These are phyloP conservation scores for Ascobolus immersus DNA, from an alignment of 495 filamentous ascomycete species.

Conservation along the genomic window DNA sequence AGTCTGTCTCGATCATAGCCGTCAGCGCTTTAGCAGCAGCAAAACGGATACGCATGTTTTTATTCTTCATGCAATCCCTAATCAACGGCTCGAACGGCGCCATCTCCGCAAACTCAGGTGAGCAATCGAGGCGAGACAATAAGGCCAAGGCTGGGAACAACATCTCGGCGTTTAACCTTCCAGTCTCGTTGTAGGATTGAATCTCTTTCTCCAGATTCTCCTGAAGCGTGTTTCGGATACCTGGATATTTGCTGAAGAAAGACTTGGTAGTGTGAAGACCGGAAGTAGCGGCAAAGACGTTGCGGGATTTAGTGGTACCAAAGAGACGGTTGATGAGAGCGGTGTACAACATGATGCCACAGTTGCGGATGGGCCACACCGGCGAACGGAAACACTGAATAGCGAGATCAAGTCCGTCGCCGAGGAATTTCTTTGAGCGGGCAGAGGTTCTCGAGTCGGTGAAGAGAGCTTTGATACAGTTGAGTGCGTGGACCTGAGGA, in stretches of 20 bases:
- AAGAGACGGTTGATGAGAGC: conserved; percentile 55
- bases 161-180: conserved; percentile 30
- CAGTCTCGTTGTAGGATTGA: conserved; percentile 9
- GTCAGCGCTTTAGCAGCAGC: conserved; percentile 63
- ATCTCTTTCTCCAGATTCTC: conserved; percentile 30
- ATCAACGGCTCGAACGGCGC: conserved; percentile 26
- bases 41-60: conserved; percentile 69
- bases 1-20: conserved; percentile 29
- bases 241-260: conserved; percentile 46
- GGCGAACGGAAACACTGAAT: conserved; percentile 41
- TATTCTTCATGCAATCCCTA: conserved; percentile 34
- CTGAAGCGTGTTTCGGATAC: conserved; percentile 40
- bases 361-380: conserved; percentile 78
- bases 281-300: conserved; percentile 19
- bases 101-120: conserved; percentile 22
- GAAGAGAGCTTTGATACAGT: conserved; percentile 72
- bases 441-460: conserved; percentile 43
- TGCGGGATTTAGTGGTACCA: conserved; percentile 33
- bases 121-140: conserved; percentile 33
- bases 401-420: conserved; percentile 45
- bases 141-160: conserved; percentile 78
- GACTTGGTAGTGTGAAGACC: conserved; percentile 26
- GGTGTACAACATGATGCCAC: conserved; percentile 66
- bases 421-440: conserved; percentile 39
- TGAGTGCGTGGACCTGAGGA: conserved; percentile 81